Conservation (phyloP, 495 filamentous ascomycete species). For the Lasiosphaeria hispida region DNA sequence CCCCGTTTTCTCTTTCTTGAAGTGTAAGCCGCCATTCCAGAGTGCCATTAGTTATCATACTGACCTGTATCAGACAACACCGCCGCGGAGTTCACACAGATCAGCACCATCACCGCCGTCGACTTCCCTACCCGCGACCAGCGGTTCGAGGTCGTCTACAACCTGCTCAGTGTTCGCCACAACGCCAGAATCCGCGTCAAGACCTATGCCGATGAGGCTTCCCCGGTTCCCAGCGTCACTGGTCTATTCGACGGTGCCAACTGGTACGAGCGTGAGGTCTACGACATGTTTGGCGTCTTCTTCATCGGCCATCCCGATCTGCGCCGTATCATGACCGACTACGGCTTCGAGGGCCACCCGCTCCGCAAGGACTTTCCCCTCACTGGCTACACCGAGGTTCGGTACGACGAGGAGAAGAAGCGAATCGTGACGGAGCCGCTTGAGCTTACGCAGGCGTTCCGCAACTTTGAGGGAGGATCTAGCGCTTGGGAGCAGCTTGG, state of each 20-base stretch:
- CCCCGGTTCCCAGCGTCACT: slow-evolving; percentile 87
- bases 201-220: slow-evolving; percentile 96
- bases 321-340: slow-evolving; percentile 98
- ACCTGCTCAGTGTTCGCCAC: slow-evolving; percentile 89
- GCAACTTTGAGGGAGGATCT: slow-evolving; percentile 91
- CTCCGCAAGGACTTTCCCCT: slow-evolving; percentile 97
- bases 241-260: slow-evolving; percentile 89
- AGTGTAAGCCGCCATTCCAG: slow-evolving; percentile 49
- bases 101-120: slow-evolving; percentile 87
- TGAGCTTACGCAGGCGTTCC: slow-evolving; percentile 97
- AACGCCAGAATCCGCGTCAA: slow-evolving; percentile 97
- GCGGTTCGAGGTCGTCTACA: slow-evolving; percentile 98
- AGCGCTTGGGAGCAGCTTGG: slow-evolving; percentile 90
- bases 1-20: slow-evolving; percentile 91
- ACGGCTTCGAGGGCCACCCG: slow-evolving; percentile 98
- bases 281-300: slow-evolving; percentile 97
- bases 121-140: slow-evolving; percentile 93
- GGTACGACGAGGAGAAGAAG: slow-evolving; percentile 99
- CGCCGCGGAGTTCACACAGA: slow-evolving; percentile 90
- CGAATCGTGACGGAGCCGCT: slow-evolving; percentile 95
- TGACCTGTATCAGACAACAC: slow-evolving; percentile 64
- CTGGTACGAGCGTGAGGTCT: slow-evolving; percentile 98
- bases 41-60: not conserved
- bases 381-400: slow-evolving; percentile 97
- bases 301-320: slow-evolving; percentile 94